Percentiles rank a stretch among this genome's conserved stretches.
These are phyloP conservation scores for Crocinoboletus sp. DNA, from an alignment of 1,284 basidiomycete genomes.

Conservation along the genomic window DNA sequence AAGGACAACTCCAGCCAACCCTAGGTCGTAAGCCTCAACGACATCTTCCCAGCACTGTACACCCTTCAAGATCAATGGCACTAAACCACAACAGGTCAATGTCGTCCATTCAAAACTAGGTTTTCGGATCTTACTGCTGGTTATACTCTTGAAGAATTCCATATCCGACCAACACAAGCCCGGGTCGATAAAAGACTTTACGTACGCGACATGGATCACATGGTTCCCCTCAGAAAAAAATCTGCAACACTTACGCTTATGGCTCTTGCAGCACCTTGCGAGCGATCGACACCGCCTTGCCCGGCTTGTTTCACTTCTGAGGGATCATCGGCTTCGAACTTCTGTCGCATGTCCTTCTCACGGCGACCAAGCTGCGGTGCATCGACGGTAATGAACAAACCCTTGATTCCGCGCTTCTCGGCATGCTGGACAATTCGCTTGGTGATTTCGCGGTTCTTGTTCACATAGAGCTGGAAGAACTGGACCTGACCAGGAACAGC, in stretches of 20 bases:
- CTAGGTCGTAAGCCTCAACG: conserved; percentile 80
- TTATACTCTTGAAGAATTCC: conserved; percentile 85
- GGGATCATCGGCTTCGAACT: conserved; percentile 86
- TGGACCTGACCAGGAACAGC: conserved; percentile 70
- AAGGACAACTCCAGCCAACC: conserved; percentile 80
- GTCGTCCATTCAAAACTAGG: background rate
- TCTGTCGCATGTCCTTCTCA: conserved; percentile 96
- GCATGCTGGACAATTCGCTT: conserved; percentile 83
- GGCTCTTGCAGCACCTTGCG: conserved; percentile 92
- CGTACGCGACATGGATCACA: conserved; percentile 7
- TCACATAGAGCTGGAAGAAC: conserved; percentile 82
- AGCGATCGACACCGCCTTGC: conserved; percentile 66
- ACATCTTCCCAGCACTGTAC: conserved; percentile 96
- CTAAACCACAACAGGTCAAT: conserved; percentile 32
- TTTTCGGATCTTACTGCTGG: conserved; percentile 56
- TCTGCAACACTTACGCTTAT: conserved; percentile 62
- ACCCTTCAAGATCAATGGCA: conserved; percentile 92
- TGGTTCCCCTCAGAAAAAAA: background rate
- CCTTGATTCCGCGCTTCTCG: conserved; percentile 80
- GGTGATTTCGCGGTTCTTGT: conserved; percentile 79
- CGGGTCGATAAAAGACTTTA: conserved; percentile 92
- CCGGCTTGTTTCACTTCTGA: conserved; percentile 58
- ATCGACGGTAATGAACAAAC: conserved; percentile 88
- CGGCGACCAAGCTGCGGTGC: conserved; percentile 89
- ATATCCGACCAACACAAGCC: conserved; percentile 85